Evolutionary conservation across 805 yeast genomes (phyloP).

Genomic region (Cyberlindnera mississippiensis): DNA sequence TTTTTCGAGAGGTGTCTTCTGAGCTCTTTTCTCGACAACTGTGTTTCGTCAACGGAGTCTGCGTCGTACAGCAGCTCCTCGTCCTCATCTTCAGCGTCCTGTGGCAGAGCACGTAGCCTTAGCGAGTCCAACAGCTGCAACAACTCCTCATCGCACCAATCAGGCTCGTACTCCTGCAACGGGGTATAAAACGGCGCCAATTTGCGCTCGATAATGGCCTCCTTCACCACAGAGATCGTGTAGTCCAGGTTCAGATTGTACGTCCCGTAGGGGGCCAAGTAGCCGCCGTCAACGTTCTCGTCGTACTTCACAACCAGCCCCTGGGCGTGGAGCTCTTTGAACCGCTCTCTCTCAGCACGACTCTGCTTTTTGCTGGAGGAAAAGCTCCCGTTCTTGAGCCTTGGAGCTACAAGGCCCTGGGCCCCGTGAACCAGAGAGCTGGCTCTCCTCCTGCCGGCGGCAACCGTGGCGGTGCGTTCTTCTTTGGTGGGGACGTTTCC

Average conservation of each 20-base stretch:
- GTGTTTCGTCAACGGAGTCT: constrained; percentile 43
- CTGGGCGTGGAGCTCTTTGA: constrained; percentile 49
- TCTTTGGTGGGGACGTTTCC: constrained; percentile 47
- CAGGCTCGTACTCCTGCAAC: constrained; percentile 67
- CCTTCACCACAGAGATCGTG: constrained; percentile 68
- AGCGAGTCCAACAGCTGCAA: constrained; percentile 45
- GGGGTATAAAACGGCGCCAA: constrained; percentile 92
- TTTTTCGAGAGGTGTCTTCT: constrained; percentile 37
- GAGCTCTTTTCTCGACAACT: constrained; percentile 38
- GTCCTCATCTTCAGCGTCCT: constrained; percentile 47
- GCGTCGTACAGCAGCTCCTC: constrained; percentile 64
- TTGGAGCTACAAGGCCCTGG: constrained; percentile 1
- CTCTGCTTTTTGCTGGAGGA: constrained; percentile 31
- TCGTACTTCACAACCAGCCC: constrained; percentile 55
- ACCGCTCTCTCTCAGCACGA: constrained; percentile 52
- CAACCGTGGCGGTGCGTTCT: constrained; percentile 24
- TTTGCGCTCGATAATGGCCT: constrained; percentile 60
- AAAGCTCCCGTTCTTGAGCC: background rate
- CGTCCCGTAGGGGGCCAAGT: constrained; percentile 85
- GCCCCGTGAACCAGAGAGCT: constrained; percentile 9
- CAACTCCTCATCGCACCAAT: constrained; percentile 71
- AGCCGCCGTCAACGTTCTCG: constrained; percentile 93
- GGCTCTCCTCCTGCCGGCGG: constrained; percentile 12
- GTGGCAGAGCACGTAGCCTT: constrained; percentile 52
- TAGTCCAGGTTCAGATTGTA: constrained; percentile 73